Evolutionary conservation across 495 filamentous ascomycete genomes (phyloP), one percentile per base, ranked within the genome.

Genomic region (Ascodesmis nigricans): DNA sequence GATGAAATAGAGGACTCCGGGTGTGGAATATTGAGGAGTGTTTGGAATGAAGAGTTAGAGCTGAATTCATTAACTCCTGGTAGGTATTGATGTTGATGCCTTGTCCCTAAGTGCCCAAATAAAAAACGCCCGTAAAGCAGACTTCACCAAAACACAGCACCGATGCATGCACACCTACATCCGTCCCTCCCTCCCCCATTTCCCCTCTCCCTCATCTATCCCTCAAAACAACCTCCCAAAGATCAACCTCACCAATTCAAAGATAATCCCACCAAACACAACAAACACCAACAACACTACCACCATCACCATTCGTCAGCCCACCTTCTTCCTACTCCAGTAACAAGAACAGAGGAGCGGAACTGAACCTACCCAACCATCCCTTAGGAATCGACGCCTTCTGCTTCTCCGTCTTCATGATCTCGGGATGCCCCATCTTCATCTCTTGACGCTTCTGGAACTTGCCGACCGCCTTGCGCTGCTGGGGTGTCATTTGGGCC

Each of bases 401-500:
- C 36, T 66, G 54, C 36, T 49, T 65, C 54, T 73, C 69, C 63
- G 82, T 83, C 41, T 69, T 49, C 14, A 65, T 63, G 16, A 55
- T 60, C 40, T 74, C 67, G 14, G 75, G 71, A 60, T 87, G 93
- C 43, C 87, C 87, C 42, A 75, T 70, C 52, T 79, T 83, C 15
- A 65, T 64, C 40, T 74, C 72, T 54, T 93, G 71, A 23, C 70
- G 63, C 52, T 77, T 75, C 24, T 69, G 73, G 56, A 76, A 97
- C 44, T 73, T 73, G 38, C 73, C 71, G 59, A 95, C 95, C 23
- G 78, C 76, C 49, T 69, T 70, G 44, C 83, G 75, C 62, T 95
- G 90, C 55, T 82, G 69, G 19, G 80, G 83, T 41, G 87, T n/a
- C n/a, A n/a, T 97, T 74, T 97, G 87, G 18, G 76, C 75, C 83